Evolutionary conservation across 352 stramenopile species (phyloP).

Genomic region (Pilasporangium apinafurcum): DNA sequence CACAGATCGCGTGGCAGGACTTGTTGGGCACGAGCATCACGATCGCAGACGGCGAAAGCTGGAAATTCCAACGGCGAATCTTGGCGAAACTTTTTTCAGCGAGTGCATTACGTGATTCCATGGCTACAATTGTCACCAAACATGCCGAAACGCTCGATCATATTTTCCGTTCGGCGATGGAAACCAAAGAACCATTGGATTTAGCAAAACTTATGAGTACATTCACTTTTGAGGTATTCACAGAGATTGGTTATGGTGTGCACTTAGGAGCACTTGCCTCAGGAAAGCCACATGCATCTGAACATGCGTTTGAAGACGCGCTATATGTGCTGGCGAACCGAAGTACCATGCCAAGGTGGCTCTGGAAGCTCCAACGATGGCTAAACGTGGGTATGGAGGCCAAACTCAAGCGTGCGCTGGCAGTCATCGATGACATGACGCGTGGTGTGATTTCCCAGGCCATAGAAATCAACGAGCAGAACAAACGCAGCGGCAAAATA

Average conservation of each 20-base stretch:
- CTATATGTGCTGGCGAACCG: conserved; percentile 15
- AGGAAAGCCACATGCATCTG: conserved; percentile 19
- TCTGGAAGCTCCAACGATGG: conserved; percentile 17
- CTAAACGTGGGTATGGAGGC: conserved; percentile 15
- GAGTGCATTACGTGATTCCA: conserved; percentile 15
- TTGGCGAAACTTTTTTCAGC: conserved; percentile 24
- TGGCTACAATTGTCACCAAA: conserved; percentile 19
- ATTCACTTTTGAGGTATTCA: conserved; percentile 32
- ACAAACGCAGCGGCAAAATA: neutral
- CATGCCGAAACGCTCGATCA: too few relatives aligned
- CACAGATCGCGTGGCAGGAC: conserved; percentile 10
- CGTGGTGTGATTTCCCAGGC: conserved; percentile 7
- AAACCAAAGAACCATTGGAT: too few relatives aligned
- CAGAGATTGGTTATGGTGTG: conserved; percentile 32
- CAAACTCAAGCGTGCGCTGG: neutral
- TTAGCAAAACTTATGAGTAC: conserved; percentile 6
- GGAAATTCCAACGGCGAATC: conserved; percentile 24
- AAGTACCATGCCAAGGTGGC: conserved; percentile 7
- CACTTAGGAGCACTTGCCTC: conserved; percentile 10
- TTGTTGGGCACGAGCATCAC: conserved; percentile 18
- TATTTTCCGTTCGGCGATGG: too few relatives aligned
- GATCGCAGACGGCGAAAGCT: conserved; percentile 19
- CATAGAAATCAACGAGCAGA: conserved; percentile 6
- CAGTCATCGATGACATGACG: conserved; percentile 4
- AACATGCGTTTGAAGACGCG: conserved; percentile 15